Base-by-base conservation (phyloP, 2,329 filamentous ascomycete genomes). In the Ascochyta viciae-villosae region DNA sequence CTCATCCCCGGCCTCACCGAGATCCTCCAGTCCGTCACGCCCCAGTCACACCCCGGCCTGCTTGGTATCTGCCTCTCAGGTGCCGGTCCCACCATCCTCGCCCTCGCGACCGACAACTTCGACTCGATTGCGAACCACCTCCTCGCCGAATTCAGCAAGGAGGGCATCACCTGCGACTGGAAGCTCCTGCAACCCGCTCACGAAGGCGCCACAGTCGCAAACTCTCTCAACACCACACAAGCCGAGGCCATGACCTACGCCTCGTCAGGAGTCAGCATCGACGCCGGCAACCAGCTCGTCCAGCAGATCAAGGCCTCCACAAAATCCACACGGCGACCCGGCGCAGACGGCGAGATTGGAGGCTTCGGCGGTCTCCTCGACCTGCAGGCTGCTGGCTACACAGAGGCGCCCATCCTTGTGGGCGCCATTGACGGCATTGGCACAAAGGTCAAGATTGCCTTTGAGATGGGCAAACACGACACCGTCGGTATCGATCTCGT, bases 401-500 rank as follows among this genome's bases (percentile, higher is more conserved):
- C 83, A 6, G 82, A 86, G 55, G 85, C 89, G 0, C 93, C 94
- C 10, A 89, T 93, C 53, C 79, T 98, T 24, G 91, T 98, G n/a
- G 91, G 91, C 51, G 93, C 92, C 57, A 98, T 97, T 62, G 95
- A 99, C 73, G 95, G 95, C 48, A 92, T 98, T 34, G 95, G 94
- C 57, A 98, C 94, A 44, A 98, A 98, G 81, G 88, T 98, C 67
- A 96, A 96, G 83, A 91, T 99, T 70, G 95, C 95, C 0, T 94
- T 97, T 74, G 86, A 87, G 12, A 90, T 96, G 80, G 85, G 87
- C 67, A 92, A 96, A 78, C 95, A 97, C 78, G 88, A 94, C 76
- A 96, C 93, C 3, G 94, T 99, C 10, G 95, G 95, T 58, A 92
- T 99, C 67, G 95, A 99, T 74, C 85, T 99, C 33, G 95, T 99